phyloP scores from a whole-genome alignment of 176 grass and related monocot species.

The Lolium rigidum region DNA sequence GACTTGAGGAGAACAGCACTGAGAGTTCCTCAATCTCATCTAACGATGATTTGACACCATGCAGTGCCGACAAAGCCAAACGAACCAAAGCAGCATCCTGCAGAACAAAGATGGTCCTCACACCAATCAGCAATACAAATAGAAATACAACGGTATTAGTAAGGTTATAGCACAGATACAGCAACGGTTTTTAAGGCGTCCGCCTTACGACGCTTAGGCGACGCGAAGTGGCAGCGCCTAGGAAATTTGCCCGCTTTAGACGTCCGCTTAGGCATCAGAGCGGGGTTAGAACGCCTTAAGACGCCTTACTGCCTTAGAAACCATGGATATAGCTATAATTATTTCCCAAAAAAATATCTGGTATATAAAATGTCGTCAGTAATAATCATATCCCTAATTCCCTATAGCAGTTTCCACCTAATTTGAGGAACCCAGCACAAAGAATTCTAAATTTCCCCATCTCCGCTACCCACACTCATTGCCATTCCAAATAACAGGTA shows the following conservation, averaged over 20 bases:
- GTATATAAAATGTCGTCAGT: not conserved
- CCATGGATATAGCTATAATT: not conserved
- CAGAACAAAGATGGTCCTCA: conserved; percentile 39
- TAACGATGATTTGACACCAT: conserved; percentile 79
- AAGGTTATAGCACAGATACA: not conserved
- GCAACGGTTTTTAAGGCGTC: not conserved
- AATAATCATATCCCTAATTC: not conserved
- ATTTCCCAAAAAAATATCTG: not conserved
- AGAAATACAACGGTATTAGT: conserved; percentile 5
- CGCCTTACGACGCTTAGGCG: too few species aligned
- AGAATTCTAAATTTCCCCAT: not conserved
- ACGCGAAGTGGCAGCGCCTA: too few species aligned
- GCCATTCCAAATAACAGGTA: not conserved
- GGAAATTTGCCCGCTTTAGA: too few species aligned
- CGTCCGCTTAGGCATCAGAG: too few species aligned
- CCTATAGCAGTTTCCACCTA: not conserved
- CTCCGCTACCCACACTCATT: not conserved
- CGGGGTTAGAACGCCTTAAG: too few species aligned
- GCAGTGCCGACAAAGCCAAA: conserved; percentile 73
- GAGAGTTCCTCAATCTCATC: conserved; percentile 82
- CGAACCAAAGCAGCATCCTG: conserved; percentile 83
- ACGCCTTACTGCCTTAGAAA: too few species aligned
- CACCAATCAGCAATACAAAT: conserved; percentile 16
- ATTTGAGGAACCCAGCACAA: not conserved
- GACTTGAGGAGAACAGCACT: conserved; percentile 60